These are phyloP conservation scores for Chlorophyllum brunneum DNA, from an alignment of 768 basidiomycete species.

Conservation along the genomic window DNA sequence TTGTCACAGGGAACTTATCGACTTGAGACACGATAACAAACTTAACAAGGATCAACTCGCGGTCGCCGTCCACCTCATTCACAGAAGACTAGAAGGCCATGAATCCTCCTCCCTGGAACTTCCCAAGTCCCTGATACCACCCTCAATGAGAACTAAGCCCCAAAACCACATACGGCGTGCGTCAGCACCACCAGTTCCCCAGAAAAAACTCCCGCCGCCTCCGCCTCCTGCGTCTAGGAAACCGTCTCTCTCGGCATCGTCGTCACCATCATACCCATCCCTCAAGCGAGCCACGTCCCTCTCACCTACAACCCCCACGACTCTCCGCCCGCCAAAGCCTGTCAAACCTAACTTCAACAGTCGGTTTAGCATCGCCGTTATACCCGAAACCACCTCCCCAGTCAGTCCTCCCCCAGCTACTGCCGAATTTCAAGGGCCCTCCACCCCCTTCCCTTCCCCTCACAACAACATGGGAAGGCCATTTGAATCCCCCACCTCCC, in stretches of 20 bases:
- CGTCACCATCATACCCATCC: background rate
- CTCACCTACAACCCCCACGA: background rate
- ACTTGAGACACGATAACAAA: conserved; percentile 29
- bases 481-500: background rate
- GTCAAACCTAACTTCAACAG: background rate
- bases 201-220: conserved; percentile 14
- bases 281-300: conserved; percentile 2
- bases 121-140: conserved; percentile 29
- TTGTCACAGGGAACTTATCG: conserved; percentile 28
- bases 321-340: background rate
- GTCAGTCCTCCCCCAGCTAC: background rate
- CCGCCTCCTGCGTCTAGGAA: conserved; percentile 1
- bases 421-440: background rate
- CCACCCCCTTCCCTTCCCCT: background rate
- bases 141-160: conserved; percentile 21
- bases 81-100: conserved; percentile 26
- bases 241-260: conserved; percentile 1
- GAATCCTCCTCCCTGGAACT: conserved; percentile 27
- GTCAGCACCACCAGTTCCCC: conserved; percentile 10
- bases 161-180: conserved; percentile 12
- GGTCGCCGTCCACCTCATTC: conserved; percentile 33
- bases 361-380: conserved; percentile 6
- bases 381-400: background rate
- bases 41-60: conserved; percentile 35
- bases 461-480: background rate